Conservation (phyloP, 257 asterid genomes). For the Primulina huaijiensis region DNA sequence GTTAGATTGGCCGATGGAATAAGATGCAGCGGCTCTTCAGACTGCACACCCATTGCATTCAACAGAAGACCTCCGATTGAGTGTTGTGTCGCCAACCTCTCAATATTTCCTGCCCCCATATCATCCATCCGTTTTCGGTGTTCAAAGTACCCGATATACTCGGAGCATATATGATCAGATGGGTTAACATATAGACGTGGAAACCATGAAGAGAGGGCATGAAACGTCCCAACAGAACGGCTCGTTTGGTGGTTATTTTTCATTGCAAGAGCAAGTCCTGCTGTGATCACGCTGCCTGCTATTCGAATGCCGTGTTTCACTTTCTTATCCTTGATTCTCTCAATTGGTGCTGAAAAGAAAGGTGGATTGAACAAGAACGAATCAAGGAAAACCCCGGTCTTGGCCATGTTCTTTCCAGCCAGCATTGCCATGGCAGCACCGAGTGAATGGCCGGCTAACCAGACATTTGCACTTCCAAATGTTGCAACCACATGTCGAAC, state of each 20-base stretch:
- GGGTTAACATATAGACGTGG: slow-evolving; percentile 75
- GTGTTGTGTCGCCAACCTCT: slow-evolving; percentile 73
- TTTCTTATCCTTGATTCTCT: slow-evolving; percentile 62
- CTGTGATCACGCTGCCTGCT: slow-evolving; percentile 79
- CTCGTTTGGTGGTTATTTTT: slow-evolving; percentile 41
- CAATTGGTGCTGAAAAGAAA: slow-evolving; percentile 78
- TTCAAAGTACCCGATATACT: slow-evolving; percentile 79
- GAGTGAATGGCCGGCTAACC: slow-evolving; percentile 90
- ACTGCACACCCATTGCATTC: slow-evolving; percentile 56
- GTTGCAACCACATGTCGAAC: slow-evolving; percentile 64
- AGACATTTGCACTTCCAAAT: slow-evolving; percentile 52
- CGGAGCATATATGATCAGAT: slow-evolving; percentile 66
- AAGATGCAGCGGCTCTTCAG: slow-evolving; percentile 77
- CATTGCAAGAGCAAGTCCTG: slow-evolving; percentile 79
- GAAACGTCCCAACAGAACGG: slow-evolving; percentile 43
- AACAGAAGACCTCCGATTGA: slow-evolving; percentile 69
- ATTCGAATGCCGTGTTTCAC: slow-evolving; percentile 70
- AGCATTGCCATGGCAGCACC: slow-evolving; percentile 88
- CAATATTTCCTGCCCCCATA: slow-evolving; percentile 72
- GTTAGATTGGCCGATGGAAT: slow-evolving; percentile 74
- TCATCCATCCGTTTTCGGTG: slow-evolving; percentile 78
- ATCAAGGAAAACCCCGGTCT: slow-evolving; percentile 52
- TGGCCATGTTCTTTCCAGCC: slow-evolving; percentile 75
- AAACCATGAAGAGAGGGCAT: slow-evolving; percentile 53
- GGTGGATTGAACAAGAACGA: slow-evolving; percentile 85